A percentile compares a stretch with the other conserved stretches of the same genome.
These are phyloP conservation scores for Pisolithus thermaeus DNA, from an alignment of 1,284 basidiomycete species.

Conservation along the genomic window DNA sequence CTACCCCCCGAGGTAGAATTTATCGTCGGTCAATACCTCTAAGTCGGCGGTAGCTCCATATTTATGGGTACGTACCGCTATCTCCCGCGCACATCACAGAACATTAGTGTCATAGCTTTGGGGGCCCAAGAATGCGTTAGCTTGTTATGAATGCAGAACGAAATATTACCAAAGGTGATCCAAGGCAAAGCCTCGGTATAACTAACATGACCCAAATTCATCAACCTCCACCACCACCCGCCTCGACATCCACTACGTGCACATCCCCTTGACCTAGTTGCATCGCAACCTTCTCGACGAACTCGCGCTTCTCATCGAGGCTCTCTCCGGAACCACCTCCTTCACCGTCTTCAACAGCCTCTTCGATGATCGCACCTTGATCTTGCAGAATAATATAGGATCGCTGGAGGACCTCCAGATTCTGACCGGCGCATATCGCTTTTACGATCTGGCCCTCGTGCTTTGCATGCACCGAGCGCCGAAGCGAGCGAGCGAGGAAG, in stretches of 20 bases:
- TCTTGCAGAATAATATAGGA: slow-evolving; percentile 41
- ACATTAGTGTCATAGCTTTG: too few species aligned
- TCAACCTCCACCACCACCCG: slow-evolving; percentile 4
- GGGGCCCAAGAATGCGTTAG: too few species aligned
- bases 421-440: slow-evolving; percentile 64
- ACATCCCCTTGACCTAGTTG: slow-evolving; percentile 13
- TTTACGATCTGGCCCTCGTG: slow-evolving; percentile 73
- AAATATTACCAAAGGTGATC: neutral
- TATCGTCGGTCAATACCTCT: too few species aligned
- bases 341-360: slow-evolving; percentile 43
- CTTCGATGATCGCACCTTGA: slow-evolving; percentile 64
- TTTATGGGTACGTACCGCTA: too few species aligned
- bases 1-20: too few species aligned
- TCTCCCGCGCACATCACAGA: too few species aligned
- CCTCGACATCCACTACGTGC: slow-evolving; percentile 6
- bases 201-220: neutral
- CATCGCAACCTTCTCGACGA: slow-evolving; percentile 11
- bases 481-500: slow-evolving; percentile 74
- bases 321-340: slow-evolving; percentile 27
- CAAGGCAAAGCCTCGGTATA: neutral
- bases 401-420: slow-evolving; percentile 42
- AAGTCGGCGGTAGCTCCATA: too few species aligned
- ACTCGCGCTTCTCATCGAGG: slow-evolving; percentile 26
- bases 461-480: slow-evolving; percentile 64
- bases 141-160: neutral